A percentile compares a stretch with the other conserved stretches of the same genome.
phyloP scores from a whole-genome alignment of 1,284 basidiomycete species.

The Ustilago xerochloae region DNA sequence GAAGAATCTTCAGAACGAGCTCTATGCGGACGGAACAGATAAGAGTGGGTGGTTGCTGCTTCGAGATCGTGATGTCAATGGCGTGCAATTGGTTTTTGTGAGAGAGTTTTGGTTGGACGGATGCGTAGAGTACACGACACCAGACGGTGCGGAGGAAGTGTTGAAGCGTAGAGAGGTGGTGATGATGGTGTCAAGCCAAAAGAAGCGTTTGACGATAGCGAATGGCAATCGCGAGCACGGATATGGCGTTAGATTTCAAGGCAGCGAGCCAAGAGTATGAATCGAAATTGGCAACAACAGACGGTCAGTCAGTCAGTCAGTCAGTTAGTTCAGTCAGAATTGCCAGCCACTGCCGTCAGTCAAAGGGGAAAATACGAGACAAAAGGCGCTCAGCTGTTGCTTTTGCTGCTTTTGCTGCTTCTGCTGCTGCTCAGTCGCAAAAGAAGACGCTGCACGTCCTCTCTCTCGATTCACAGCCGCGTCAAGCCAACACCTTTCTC shows the following conservation, averaged over 20 bases:
- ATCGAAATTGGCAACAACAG: neutral
- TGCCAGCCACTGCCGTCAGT: conserved; percentile 4
- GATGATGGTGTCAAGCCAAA: neutral
- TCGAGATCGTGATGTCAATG: neutral
- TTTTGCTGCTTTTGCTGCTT: neutral
- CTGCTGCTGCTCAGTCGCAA: neutral
- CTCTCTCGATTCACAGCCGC: conserved; percentile 5
- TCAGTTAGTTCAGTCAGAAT: neutral
- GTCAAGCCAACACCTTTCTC: neutral
- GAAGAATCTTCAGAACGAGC: neutral
- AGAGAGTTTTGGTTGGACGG: neutral
- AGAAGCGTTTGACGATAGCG: neutral
- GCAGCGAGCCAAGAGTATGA: conserved; percentile 1
- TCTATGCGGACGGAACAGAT: conserved; percentile 10
- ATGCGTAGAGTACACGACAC: neutral
- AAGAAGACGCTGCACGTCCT: neutral
- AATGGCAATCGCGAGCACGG: conserved; percentile 3
- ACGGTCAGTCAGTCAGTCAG: conserved; percentile 6
- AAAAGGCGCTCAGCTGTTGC: neutral
- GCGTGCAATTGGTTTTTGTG: neutral
- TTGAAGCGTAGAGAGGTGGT: neutral
- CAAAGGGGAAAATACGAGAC: neutral
- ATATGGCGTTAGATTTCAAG: conserved; percentile 8
- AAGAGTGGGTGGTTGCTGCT: neutral
- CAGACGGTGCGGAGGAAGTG: neutral